phyloP scores from a whole-genome alignment of 768 basidiomycete genomes.

The Termitomyces sp. region DNA sequence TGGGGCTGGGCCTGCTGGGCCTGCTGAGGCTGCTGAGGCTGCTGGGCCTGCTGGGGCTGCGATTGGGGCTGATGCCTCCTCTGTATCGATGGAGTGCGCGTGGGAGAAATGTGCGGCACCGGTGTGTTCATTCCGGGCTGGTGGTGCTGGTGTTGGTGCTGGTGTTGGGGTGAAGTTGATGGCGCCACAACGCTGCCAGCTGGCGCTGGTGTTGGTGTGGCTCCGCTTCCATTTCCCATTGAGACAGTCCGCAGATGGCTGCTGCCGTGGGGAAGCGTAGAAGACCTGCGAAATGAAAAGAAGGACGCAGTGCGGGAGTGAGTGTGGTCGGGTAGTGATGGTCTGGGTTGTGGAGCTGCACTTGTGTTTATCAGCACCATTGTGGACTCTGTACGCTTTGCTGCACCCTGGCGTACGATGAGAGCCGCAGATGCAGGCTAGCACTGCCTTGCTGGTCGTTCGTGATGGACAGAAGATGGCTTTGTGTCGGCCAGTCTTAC shows the following conservation, averaged over 20 bases:
- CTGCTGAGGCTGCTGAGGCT: slow-evolving; percentile 18
- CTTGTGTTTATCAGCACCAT: slow-evolving; percentile 16
- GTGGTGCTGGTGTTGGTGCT: no score
- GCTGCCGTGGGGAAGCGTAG: background rate
- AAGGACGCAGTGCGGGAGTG: slow-evolving; percentile 61
- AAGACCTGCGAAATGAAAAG: slow-evolving; percentile 53
- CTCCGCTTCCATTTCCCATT: slow-evolving; percentile 6
- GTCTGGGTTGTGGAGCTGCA: slow-evolving; percentile 16
- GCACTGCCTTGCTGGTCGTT: background rate
- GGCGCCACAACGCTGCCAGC: no score
- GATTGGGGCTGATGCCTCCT: slow-evolving; percentile 6
- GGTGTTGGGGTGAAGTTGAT: no score
- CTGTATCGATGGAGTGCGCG: slow-evolving; percentile 4
- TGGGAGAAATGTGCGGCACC: background rate
- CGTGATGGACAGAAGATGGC: no score
- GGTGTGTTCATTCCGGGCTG: no score
- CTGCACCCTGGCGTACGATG: background rate
- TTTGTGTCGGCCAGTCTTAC: background rate
- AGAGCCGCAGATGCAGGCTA: background rate
- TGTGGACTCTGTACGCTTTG: slow-evolving; percentile 4
- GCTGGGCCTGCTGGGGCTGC: slow-evolving; percentile 4
- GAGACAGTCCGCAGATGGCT: slow-evolving; percentile 14
- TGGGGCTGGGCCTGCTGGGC: slow-evolving; percentile 19
- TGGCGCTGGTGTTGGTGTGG: background rate
- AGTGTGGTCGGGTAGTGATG: slow-evolving; percentile 15